Base-by-base conservation (phyloP, 768 basidiomycete species). In the Holtermanniella nyarrowii region DNA sequence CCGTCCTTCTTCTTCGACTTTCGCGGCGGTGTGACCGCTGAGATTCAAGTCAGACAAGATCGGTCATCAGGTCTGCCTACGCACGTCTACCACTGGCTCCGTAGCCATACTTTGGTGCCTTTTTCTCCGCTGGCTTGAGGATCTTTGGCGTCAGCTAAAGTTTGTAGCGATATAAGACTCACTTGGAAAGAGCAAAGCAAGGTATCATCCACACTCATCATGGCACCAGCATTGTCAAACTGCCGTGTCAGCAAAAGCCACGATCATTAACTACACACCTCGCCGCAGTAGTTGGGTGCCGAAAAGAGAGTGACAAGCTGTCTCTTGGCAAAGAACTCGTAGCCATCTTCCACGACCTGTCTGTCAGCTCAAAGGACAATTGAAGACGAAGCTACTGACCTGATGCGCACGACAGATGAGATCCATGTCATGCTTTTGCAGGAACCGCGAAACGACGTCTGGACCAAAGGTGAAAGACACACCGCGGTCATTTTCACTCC, bases 391-490 rank as follows among this genome's bases (percentile, higher is more conserved):
- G 3, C 0, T 49, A 74, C 82, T 64, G 65, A 85, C 88, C 81
- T 96, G 91, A 78, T 96, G 93, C 69, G 89, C 93, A 73, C 93
- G 80, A 76, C 93, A 96, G 67, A 96, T 96, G 69, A 97, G 76
- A 72, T 97, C 93, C 93, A 97, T 95, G 74, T 99, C 93, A 70
- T 99, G 93, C 73, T 96, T 96, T 78, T 95, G 90, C 65, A 99
- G 77, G 80, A 99, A 99, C 64, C 93, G 80, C 61, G 88, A 88
- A 48, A 99, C 93, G 44, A 99, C 93, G 69, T 97, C 93, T 21
- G 91, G 89, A 5, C 93, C 93, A 72, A 96, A 99, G 21, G 93
- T 97, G 75, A 99, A 99, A 40, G 90, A 95, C 46, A 99, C 93
- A 53, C 93, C 93, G 68, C 93, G 81, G 73, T 99, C 93, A 71